phyloP scores from a whole-genome alignment of 2,329 filamentous ascomycete genomes.

The Trichoderma pleuroti region DNA sequence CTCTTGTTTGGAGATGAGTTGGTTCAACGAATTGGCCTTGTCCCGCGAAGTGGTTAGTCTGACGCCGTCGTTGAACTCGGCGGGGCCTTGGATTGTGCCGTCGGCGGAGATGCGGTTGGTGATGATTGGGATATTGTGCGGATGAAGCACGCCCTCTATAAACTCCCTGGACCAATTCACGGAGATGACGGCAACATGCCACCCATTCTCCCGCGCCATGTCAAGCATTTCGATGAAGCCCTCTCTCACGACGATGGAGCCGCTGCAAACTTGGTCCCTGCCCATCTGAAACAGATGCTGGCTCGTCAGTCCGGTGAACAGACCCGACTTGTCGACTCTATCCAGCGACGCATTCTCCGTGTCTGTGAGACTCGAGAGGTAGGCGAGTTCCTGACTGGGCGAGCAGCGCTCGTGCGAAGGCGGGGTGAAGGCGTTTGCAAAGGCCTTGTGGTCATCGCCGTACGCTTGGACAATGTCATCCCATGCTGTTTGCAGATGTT shows the following conservation, averaged over 20 bases:
- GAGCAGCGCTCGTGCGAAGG: conserved; percentile 32
- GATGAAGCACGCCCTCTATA: conserved; percentile 43
- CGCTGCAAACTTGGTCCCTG: conserved; percentile 32
- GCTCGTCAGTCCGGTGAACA: conserved; percentile 43
- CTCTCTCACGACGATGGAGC: conserved; percentile 34
- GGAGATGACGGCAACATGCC: conserved; percentile 45
- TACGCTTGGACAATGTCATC: conserved; percentile 45
- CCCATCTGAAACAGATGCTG: conserved; percentile 39
- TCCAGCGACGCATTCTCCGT: conserved; percentile 47
- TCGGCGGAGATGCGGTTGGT: conserved; percentile 43
- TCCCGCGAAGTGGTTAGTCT: conserved; percentile 40
- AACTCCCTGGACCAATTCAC: conserved; percentile 51
- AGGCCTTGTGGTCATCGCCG: conserved; percentile 39
- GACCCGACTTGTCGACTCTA: conserved; percentile 40
- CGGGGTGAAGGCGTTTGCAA: conserved; percentile 35
- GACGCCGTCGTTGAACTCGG: conserved; percentile 24
- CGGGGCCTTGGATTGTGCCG: conserved; percentile 42
- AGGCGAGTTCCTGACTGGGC: conserved; percentile 40
- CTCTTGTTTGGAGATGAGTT: background rate
- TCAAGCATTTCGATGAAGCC: conserved; percentile 39
- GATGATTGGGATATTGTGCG: conserved; percentile 34
- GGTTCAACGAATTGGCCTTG: conserved; percentile 38
- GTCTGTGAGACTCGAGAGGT: conserved; percentile 40
- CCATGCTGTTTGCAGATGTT: conserved; percentile 41
- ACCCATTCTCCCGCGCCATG: conserved; percentile 29